phyloP scores from a whole-genome alignment of 176 grass and related monocot genomes.

The Leersia perrieri region DNA sequence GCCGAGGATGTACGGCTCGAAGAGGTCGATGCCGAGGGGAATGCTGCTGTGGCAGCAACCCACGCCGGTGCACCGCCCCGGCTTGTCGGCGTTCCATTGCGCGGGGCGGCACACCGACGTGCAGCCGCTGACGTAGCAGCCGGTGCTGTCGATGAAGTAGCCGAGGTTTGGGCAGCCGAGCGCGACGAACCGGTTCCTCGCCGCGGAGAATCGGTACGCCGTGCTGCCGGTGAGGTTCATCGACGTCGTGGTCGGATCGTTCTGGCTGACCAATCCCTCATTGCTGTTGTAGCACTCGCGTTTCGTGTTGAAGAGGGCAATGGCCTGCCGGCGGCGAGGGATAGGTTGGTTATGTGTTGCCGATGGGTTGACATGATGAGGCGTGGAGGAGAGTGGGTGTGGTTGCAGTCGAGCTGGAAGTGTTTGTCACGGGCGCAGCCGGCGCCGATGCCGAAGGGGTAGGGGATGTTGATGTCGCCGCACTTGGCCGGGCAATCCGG shows the following conservation, averaged over 20 bases:
- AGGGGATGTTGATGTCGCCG: conserved; percentile 55
- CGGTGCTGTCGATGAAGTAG: conserved; percentile 29
- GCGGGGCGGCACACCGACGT: conserved; percentile 44
- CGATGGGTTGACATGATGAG: conserved; percentile 20
- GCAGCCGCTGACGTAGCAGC: conserved; percentile 50
- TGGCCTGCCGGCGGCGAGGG: conserved; percentile 25
- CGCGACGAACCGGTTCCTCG: conserved; percentile 47
- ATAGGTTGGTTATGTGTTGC: conserved; percentile 45
- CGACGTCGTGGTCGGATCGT: background rate
- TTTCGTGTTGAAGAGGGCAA: conserved; percentile 25
- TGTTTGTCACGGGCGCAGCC: conserved; percentile 29
- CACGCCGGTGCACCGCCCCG: conserved; percentile 40
- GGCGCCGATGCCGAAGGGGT: conserved; percentile 55
- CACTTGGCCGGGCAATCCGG: conserved; percentile 45
- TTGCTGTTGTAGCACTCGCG: conserved; percentile 43
- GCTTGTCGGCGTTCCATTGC: too few species aligned
- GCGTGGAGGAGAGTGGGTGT: conserved; percentile 27
- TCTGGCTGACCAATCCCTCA: background rate
- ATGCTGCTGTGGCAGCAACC: conserved; percentile 65
- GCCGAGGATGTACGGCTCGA: too few species aligned
- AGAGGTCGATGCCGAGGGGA: too few species aligned
- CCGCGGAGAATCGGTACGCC: conserved; percentile 49
- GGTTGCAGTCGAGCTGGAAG: conserved; percentile 48
- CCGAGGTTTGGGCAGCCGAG: conserved; percentile 51
- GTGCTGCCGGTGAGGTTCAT: conserved; percentile 23